These are phyloP conservation scores for Saxophila tyrrhenica DNA, from an alignment of 495 filamentous ascomycete species.

Conservation along the genomic window DNA sequence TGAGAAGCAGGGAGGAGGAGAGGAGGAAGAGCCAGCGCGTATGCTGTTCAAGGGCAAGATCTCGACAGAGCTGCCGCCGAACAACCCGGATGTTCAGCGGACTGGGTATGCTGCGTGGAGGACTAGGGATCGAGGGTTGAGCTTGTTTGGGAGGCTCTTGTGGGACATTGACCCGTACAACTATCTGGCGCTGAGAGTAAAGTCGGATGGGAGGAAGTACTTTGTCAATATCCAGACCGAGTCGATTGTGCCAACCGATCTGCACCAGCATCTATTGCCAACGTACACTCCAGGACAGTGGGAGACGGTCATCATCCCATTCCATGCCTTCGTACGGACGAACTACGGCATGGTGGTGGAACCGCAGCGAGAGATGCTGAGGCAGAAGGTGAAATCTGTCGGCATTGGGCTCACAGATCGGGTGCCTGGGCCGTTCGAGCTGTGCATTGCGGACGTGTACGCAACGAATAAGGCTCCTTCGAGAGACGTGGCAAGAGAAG, in stretches of 20 bases:
- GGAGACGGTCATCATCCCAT: constrained; percentile 85
- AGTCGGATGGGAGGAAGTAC: constrained; percentile 83
- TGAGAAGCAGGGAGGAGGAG: constrained; percentile 24
- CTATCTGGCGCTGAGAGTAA: constrained; percentile 81
- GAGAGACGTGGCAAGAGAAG: constrained; percentile 19
- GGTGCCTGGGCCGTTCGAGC: constrained; percentile 72
- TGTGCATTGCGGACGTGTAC: constrained; percentile 78
- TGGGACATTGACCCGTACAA: constrained; percentile 85
- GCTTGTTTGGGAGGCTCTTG: constrained; percentile 66
- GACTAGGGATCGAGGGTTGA: constrained; percentile 37
- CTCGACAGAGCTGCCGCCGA: constrained; percentile 68
- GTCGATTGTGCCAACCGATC: constrained; percentile 76
- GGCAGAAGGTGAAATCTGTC: constrained; percentile 70
- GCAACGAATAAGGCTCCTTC: constrained; percentile 49
- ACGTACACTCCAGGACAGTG: constrained; percentile 69
- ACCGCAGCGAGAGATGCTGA: constrained; percentile 77
- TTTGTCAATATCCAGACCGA: constrained; percentile 95
- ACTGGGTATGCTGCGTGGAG: constrained; percentile 87
- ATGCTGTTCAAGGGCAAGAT: constrained; percentile 78
- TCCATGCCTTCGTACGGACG: constrained; percentile 87
- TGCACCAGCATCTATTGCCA: constrained; percentile 91
- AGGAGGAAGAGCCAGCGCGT: constrained; percentile 39
- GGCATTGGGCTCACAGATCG: constrained; percentile 85
- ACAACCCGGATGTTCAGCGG: constrained; percentile 55
- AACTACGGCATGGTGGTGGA: constrained; percentile 84